Evolutionary conservation across 2,329 filamentous ascomycete genomes (phyloP).

Genomic region (Periconia digitata): DNA sequence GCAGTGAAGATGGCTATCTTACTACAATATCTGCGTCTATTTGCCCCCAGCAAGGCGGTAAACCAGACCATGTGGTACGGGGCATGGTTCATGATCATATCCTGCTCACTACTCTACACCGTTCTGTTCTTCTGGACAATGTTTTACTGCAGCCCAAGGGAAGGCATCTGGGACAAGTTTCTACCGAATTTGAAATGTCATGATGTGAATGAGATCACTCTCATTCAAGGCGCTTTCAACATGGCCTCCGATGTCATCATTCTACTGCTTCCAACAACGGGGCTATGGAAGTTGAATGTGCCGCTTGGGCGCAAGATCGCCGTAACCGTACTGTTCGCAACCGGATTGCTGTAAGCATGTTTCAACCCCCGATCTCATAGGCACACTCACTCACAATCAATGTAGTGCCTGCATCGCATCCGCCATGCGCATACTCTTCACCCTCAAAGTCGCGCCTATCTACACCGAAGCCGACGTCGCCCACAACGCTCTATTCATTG

Average conservation of each 20-base stretch:
- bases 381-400: not conserved
- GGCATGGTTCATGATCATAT: constrained; percentile 20
- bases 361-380: not conserved
- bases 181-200: constrained; percentile 22
- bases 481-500: constrained; percentile 28
- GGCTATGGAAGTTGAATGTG: constrained; percentile 26
- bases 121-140: constrained; percentile 28
- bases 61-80: constrained; percentile 29
- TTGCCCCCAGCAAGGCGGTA: constrained; percentile 22
- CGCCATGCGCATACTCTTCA: constrained; percentile 30
- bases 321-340: constrained; percentile 26
- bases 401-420: constrained; percentile 28
- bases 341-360: constrained; percentile 26
- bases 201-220: constrained; percentile 25
- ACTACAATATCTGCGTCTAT: constrained; percentile 29
- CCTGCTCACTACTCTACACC: constrained; percentile 24
- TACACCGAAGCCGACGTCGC: constrained; percentile 28
- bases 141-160: constrained; percentile 28
- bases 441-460: constrained; percentile 19
- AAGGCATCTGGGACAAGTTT: constrained; percentile 30
- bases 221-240: constrained; percentile 25
- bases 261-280: constrained; percentile 23
- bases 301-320: constrained; percentile 25
- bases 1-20: constrained; percentile 31
- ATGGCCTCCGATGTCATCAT: constrained; percentile 30